phyloP scores from a whole-genome alignment of 2,329 filamentous ascomycete genomes.

The Phyllosticta ampelicida region DNA sequence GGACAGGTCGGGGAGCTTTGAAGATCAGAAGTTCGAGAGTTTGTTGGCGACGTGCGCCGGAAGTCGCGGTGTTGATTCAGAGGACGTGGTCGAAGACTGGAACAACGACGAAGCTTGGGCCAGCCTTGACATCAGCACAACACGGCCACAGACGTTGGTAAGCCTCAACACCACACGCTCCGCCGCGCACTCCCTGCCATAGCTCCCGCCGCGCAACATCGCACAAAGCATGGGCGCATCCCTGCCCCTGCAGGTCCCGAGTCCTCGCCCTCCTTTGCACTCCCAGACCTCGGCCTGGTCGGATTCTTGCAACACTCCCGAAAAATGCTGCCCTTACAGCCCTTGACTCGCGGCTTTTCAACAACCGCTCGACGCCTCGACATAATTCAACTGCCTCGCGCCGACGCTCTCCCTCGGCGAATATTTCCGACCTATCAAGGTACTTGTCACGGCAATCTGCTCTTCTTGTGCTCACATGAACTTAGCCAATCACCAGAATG shows the following conservation, averaged over 20 bases:
- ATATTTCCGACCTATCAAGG: slow-evolving; percentile 22
- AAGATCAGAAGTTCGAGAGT: background rate
- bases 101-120: background rate
- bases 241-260: background rate
- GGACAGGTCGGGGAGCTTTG: background rate
- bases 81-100: background rate
- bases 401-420: slow-evolving; percentile 25
- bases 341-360: slow-evolving; percentile 18
- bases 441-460: background rate
- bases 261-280: background rate
- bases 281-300: background rate
- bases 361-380: slow-evolving; percentile 15
- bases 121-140: background rate
- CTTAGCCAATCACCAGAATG: slow-evolving; percentile 45
- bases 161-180: background rate
- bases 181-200: background rate
- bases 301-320: background rate
- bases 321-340: background rate
- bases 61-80: background rate
- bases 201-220: background rate
- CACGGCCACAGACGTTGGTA: too few relatives aligned
- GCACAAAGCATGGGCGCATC: background rate
- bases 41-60: background rate
- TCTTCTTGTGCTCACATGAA: background rate
- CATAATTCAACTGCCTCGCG: slow-evolving; percentile 14